Evolutionary conservation across 1,284 basidiomycete species (phyloP), one percentile per base, ranked within the genome.

Genomic region (Cutaneotrichosporon sp.): DNA sequence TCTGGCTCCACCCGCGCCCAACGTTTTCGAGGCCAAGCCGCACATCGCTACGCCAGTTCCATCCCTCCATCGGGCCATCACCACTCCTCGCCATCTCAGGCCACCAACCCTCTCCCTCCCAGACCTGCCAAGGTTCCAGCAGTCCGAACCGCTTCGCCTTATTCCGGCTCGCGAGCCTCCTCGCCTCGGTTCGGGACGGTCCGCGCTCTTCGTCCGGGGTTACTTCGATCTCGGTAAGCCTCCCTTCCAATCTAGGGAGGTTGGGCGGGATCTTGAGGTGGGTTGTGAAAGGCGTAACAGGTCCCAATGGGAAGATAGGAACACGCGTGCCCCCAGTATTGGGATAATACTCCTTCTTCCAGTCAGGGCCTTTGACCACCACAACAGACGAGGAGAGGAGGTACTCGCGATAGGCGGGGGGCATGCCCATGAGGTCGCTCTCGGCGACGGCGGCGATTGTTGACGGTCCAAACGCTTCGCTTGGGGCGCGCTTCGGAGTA

Each of bases 51-150:
- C 70, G 65, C 58, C 66, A 62, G 47, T 53, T 68, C 76, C 76
- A 77, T 2, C 70, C 71, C 11, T 62, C 51, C 38, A 56, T 14
- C 22, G 38, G 38, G 5, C 21, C 55, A 8, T 36, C n/a, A 5
- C 13, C 53, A 13, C n/a, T 22, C 22, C 21, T 9, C 36, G 38
- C 18, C 71, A 76, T 74, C 64, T 78, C 78, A 2, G 73, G 73
- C 71, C 73, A 78, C 75, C 76, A 81, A 5, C 71, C 74, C 60
- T 81, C 78, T 2, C 80, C 80, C 64, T 70, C 66, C 80, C 80
- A 81, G 8, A 65, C 62, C 53, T 77, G 65, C 74, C 74, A 75
- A 5, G 77, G 77, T 4, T 52, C 22, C 5, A 65, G n/a, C 16
- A 63, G 57, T 2, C 60, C 62, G 22, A 64, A 57, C 47, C 46